These are phyloP conservation scores for Pseudocercospora musae DNA, from an alignment of 2,329 filamentous ascomycete genomes.

Conservation along the genomic window DNA sequence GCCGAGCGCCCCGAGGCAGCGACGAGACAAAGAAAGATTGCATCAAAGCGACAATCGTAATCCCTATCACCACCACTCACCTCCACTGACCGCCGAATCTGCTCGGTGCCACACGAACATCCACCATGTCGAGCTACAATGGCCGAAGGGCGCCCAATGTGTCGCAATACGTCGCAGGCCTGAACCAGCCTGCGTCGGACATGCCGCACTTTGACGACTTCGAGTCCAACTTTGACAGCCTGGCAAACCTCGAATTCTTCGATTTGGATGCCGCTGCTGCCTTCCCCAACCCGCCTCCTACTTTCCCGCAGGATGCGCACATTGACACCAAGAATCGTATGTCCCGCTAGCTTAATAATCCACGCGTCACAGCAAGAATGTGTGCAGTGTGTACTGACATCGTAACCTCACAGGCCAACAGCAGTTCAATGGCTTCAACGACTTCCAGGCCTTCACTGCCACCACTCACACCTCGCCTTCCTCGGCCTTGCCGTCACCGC, in stretches of 20 bases:
- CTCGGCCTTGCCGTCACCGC: slow-evolving; percentile 27
- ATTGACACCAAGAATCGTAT: slow-evolving; percentile 17
- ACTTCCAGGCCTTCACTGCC: slow-evolving; percentile 42
- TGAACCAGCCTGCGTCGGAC: slow-evolving; percentile 70
- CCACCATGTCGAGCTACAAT: slow-evolving; percentile 65
- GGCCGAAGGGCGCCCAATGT: slow-evolving; percentile 80
- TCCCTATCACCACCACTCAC: background rate
- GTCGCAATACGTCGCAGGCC: slow-evolving; percentile 80
- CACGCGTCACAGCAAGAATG: background rate
- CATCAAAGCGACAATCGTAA: background rate
- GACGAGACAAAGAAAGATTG: slow-evolving; percentile 3
- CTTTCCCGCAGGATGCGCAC: slow-evolving; percentile 7
- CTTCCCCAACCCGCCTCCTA: slow-evolving; percentile 1
- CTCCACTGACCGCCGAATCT: background rate
- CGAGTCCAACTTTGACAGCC: slow-evolving; percentile 51
- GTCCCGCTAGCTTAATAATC: slow-evolving; percentile 8
- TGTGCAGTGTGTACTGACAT: background rate
- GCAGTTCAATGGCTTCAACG: slow-evolving; percentile 38
- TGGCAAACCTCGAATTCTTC: slow-evolving; percentile 61
- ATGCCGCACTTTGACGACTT: slow-evolving; percentile 57
- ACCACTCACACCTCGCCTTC: slow-evolving; percentile 26
- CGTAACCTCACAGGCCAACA: background rate
- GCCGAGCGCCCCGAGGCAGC: slow-evolving; percentile 1
- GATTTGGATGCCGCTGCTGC: slow-evolving; percentile 57
- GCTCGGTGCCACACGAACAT: background rate